Conservation (phyloP, 768 basidiomycete species). For the Neoboletus subvelutipes region DNA sequence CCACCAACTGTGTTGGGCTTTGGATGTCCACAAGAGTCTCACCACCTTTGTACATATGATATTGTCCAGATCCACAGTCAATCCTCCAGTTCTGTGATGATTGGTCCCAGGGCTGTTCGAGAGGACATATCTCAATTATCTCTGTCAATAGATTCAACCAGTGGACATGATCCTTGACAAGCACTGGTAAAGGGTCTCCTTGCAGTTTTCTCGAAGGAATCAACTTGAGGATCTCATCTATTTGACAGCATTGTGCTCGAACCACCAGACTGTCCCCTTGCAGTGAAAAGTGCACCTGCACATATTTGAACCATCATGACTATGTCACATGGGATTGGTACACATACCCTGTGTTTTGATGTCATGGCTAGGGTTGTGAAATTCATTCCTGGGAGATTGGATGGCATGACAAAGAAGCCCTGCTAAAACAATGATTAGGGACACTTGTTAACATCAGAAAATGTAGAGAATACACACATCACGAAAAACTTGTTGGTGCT, state of each 20-base stretch:
- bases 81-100: slow-evolving; percentile 24
- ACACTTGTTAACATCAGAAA: not conserved
- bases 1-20: slow-evolving; percentile 19
- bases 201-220: slow-evolving; percentile 14
- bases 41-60: not conserved
- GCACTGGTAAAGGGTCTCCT: slow-evolving; percentile 19
- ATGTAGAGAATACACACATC: not conserved
- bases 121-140: slow-evolving; percentile 25
- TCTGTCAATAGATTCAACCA: slow-evolving; percentile 22
- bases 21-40: slow-evolving; percentile 20
- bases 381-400: not conserved
- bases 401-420: not conserved
- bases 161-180: slow-evolving; percentile 16
- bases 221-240: slow-evolving; percentile 11
- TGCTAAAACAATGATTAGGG: not conserved
- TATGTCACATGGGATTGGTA: not conserved
- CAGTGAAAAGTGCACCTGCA: slow-evolving; percentile 19
- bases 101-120: slow-evolving; percentile 15
- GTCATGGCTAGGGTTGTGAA: not conserved
- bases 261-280: slow-evolving; percentile 7
- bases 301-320: not conserved
- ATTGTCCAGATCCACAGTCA: not conserved
- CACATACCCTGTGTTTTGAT: slow-evolving; percentile 1
- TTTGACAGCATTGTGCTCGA: not conserved
- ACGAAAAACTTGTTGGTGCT: slow-evolving; percentile 2